phyloP scores from a whole-genome alignment of 2,329 filamentous ascomycete species.

The Aspergillus glaucus region DNA sequence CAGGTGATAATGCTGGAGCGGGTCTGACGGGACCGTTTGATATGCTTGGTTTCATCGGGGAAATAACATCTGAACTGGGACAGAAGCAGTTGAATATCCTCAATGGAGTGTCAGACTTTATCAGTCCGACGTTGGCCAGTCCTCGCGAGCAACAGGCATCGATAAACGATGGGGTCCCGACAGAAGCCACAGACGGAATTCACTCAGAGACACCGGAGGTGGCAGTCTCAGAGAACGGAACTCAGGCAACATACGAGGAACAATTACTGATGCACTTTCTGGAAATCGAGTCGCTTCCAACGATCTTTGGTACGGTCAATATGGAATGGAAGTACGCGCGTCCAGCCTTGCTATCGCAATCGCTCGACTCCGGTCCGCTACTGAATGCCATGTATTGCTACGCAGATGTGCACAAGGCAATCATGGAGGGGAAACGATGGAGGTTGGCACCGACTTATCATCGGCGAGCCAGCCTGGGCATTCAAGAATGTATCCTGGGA shows the following conservation, averaged over 20 bases:
- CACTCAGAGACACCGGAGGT: neutral
- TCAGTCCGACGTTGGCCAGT: slow-evolving; percentile 3
- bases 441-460: slow-evolving; percentile 25
- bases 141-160: neutral
- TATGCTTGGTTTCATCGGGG: slow-evolving; percentile 33
- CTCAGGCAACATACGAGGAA: slow-evolving; percentile 19
- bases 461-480: slow-evolving; percentile 23
- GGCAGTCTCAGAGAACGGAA: neutral
- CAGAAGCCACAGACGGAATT: slow-evolving; percentile 1
- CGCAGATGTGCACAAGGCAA: slow-evolving; percentile 25
- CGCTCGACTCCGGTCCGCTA: slow-evolving; percentile 19
- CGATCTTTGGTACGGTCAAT: slow-evolving; percentile 24
- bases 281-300: slow-evolving; percentile 21
- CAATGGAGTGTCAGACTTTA: slow-evolving; percentile 13
- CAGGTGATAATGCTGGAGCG: slow-evolving; percentile 6
- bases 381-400: slow-evolving; percentile 29
- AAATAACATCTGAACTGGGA: slow-evolving; percentile 29
- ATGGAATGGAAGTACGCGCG: slow-evolving; percentile 30
- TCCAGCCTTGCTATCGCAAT: slow-evolving; percentile 18
- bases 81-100: slow-evolving; percentile 29
- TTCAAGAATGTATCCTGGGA: slow-evolving; percentile 21
- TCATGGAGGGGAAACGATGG: slow-evolving; percentile 21
- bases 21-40: slow-evolving; percentile 22
- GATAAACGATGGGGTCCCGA: neutral
- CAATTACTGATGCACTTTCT: slow-evolving; percentile 25